Conservation (phyloP, 345 rosid species). For the Eutrema japonicum region DNA sequence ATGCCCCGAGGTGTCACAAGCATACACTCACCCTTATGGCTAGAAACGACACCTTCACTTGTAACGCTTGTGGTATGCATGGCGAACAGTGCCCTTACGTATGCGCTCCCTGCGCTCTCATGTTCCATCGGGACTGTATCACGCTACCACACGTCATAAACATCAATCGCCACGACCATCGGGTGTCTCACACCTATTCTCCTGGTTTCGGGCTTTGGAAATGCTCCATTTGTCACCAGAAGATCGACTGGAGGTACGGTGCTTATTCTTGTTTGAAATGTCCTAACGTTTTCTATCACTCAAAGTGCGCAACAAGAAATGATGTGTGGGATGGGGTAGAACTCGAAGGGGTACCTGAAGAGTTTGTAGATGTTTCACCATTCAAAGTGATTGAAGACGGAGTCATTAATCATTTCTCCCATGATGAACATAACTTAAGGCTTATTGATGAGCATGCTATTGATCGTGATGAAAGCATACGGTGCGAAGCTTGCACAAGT, state of each 20-base stretch:
- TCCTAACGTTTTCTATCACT: background rate
- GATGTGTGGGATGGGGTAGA: background rate
- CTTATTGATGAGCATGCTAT: background rate
- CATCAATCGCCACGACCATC: background rate
- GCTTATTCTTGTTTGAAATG: background rate
- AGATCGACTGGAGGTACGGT: background rate
- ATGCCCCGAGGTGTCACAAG: background rate
- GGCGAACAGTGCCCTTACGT: background rate
- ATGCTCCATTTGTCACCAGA: background rate
- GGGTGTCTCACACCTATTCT: background rate
- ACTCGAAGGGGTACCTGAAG: constrained; percentile 11
- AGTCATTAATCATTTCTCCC: constrained; percentile 15
- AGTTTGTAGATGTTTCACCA: background rate
- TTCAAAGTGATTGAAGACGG: background rate
- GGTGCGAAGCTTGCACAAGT: background rate
- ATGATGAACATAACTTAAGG: background rate
- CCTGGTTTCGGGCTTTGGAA: background rate
- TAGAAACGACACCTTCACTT: background rate
- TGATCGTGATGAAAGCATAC: no score
- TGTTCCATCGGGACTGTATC: background rate
- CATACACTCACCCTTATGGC: constrained; percentile 6
- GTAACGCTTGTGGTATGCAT: background rate
- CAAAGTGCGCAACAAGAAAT: constrained; percentile 6
- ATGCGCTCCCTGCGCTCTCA: background rate
- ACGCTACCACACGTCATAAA: background rate